Conservation (phyloP, 2,329 filamentous ascomycete species). For the Penicillium capsulatum region DNA sequence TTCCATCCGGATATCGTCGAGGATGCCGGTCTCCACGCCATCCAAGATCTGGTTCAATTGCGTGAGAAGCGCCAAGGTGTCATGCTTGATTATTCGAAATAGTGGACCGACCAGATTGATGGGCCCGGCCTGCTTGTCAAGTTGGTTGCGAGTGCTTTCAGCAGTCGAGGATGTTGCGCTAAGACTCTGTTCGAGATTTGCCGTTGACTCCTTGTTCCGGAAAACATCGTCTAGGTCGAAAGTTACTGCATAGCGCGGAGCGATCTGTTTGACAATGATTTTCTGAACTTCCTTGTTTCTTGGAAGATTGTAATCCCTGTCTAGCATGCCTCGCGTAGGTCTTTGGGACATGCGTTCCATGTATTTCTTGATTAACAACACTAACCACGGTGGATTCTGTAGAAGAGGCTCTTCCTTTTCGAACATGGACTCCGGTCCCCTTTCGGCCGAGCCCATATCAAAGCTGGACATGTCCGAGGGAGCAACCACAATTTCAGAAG, state of each 20-base stretch:
- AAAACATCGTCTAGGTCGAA: constrained; percentile 8
- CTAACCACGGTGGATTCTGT: too few species aligned
- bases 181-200: too few species aligned
- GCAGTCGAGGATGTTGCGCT: too few species aligned
- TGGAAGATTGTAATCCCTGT: too few species aligned
- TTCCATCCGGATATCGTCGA: constrained; percentile 28
- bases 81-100: constrained; percentile 23
- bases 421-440: too few species aligned
- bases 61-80: constrained; percentile 21
- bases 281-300: neutral
- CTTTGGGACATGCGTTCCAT: too few species aligned
- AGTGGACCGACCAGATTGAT: constrained; percentile 3
- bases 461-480: too few species aligned
- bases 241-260: constrained; percentile 6
- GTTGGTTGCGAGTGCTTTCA: constrained; percentile 1
- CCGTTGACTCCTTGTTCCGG: neutral
- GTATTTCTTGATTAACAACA: too few species aligned
- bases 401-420: too few species aligned
- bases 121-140: neutral
- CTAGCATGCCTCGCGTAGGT: too few species aligned
- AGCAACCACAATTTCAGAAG: too few species aligned
- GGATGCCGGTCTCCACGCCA: constrained; percentile 21
- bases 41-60: constrained; percentile 21
- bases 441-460: too few species aligned
- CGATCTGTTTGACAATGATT: constrained; percentile 10